Base-by-base conservation (phyloP, 129 eudicot genomes). In the Dittrichia graveolens region DNA sequence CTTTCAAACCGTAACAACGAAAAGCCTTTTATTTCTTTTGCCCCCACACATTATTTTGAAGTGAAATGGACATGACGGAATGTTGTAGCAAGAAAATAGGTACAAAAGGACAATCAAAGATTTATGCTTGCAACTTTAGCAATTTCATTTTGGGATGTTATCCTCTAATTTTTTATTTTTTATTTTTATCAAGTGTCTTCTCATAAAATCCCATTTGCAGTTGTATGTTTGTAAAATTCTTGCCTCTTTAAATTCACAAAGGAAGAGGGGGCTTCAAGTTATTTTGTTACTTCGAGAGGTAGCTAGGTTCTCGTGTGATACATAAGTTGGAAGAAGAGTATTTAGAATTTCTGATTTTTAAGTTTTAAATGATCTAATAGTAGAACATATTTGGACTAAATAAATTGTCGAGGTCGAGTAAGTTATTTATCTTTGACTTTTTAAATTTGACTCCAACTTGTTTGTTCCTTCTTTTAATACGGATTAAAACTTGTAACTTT, bases 121-220 rank as follows among this genome's bases (percentile, higher is more conserved):
- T 61, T 46, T 34, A 75, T 65, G 73, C 79, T 65, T 75, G 56
- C 9, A 75, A 75, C 72, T 64, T 75, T 75, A 48, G 73, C 47
- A 54, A 24, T 75, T 75, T 75, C 79, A 73, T 42, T 65, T 75
- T 55, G 9, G 47, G 42, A 16, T 35, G 58, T 64, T 41, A 46
- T 55, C 66, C 66, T 24, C 31, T 24, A 24, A 24, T 24, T 65
- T 54, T 66, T 54, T 65, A 65, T 75, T 57, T 64, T 15, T 19
- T 9, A 73, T 71, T 43, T 71, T 42, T 43, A 71, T 12, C 53
- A 56, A 41, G 43, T 73, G 61, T 61, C 11, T 61, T 14, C 61
- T 60, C n/a, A 7, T 46, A 44, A 44, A 72, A 11, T 42, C 38
- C 48, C 50, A 49, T n/a, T 73, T 73, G 38, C 16, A 0, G 14